Base-by-base conservation (phyloP, 495 filamentous ascomycete genomes). In the Daldinia loculata region DNA sequence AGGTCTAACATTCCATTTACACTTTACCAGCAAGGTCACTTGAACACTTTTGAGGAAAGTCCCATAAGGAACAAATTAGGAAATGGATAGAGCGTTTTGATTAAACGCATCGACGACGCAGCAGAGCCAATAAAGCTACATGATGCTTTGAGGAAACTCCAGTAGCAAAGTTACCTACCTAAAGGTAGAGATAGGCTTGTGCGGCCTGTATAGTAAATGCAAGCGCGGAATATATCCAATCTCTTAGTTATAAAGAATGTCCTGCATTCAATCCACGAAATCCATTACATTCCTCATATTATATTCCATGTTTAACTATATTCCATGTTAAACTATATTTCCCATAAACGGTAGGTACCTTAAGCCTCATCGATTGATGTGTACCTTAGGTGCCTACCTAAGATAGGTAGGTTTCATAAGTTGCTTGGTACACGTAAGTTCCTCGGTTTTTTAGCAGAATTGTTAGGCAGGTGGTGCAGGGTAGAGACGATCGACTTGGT, bases 401-500 rank as follows among this genome's bases (percentile, higher is more conserved):
- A n/a, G n/a, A n/a, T 4, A 27, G 27, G 6, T 11, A 19, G 24
- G 6, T 24, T 24, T 14, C 19, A 48, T 48, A 48, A 48, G 17
- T 48, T 24, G 17, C 3, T 48, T 19, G 19, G n/a, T 43, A 43
- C 5, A 26, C 1, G 27, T 29, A 29, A 29, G 17, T 48, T 48
- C 7, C 17, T 48, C 43, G 19, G 17, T 7, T 15, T 1, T 6
- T 2, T 17, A 48, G 43, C 2, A 48, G 3, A 24, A 8, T 11
- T 48, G 17, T 48, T 24, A 48, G 9, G 2, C 43, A 11, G 27
- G 27, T 29, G 27, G 27, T 29, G 19, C 27, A 30, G 57, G 34
- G 11, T 22, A 17, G 24, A 63, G 11, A 6, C 34, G 63, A 12
- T 39, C 12, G 17, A 71, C 69, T 3, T 32, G 57, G n/a, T 71